A percentile compares a stretch with the other conserved stretches of the same genome.
Conservation (phyloP, 345 rosid genomes). For the Limnanthes douglasii region DNA sequence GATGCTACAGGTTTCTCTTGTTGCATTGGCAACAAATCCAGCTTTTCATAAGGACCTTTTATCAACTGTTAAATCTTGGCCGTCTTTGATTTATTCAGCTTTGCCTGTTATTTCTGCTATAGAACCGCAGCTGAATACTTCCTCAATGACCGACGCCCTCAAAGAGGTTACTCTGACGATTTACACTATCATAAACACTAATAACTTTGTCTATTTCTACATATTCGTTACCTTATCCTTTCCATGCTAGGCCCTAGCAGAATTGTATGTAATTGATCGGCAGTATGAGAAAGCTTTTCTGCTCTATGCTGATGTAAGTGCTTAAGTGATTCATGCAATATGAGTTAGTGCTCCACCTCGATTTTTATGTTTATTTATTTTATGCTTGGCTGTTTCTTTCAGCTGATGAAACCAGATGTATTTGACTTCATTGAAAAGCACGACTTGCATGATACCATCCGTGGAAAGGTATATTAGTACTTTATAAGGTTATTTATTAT, state of each 20-base stretch:
- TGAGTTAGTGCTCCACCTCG: too few relatives aligned
- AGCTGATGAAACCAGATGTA: slow-evolving; percentile 90
- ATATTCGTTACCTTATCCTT: slow-evolving; percentile 9
- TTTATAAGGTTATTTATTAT: slow-evolving; percentile 3
- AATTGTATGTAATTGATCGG: slow-evolving; percentile 76
- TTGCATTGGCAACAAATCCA: slow-evolving; percentile 91
- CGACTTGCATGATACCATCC: slow-evolving; percentile 67
- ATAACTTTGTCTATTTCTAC: slow-evolving; percentile 8
- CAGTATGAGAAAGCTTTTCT: slow-evolving; percentile 84
- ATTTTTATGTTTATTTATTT: too few relatives aligned
- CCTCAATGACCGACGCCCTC: slow-evolving; percentile 89
- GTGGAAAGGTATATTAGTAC: slow-evolving; percentile 67
- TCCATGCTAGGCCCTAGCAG: slow-evolving; percentile 64
- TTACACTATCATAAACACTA: slow-evolving; percentile 6
- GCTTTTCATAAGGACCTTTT: slow-evolving; percentile 70
- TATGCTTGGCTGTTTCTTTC: too few relatives aligned
- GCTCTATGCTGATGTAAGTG: slow-evolving; percentile 93
- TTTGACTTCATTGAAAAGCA: slow-evolving; percentile 82
- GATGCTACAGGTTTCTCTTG: slow-evolving; percentile 74
- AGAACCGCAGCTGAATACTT: slow-evolving; percentile 93
- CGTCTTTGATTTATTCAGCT: slow-evolving; percentile 63
- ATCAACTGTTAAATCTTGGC: slow-evolving; percentile 94
- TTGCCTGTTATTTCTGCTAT: slow-evolving; percentile 89
- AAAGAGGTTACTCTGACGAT: slow-evolving; percentile 49
- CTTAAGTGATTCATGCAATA: slow-evolving; percentile 5